Percentiles rank a stretch among this genome's conserved stretches.
These are phyloP conservation scores for Fusarium buxicola DNA, from an alignment of 2,329 filamentous ascomycete genomes.

Conservation along the genomic window DNA sequence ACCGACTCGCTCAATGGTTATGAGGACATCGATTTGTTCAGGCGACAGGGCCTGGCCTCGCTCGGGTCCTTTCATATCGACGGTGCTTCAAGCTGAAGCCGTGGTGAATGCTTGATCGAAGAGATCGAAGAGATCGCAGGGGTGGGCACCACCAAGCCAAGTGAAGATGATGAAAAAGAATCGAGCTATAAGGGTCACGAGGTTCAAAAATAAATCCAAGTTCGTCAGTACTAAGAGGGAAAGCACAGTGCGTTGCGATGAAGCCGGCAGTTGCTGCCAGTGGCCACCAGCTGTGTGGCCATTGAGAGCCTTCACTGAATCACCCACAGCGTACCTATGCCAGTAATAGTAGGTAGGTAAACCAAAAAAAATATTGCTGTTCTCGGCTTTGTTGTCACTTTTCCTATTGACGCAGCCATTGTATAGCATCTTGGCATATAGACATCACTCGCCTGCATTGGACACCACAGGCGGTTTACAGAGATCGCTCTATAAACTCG, in stretches of 20 bases:
- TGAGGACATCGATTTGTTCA: constrained; percentile 57
- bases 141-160: background rate
- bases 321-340: background rate
- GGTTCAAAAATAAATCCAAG: background rate
- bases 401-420: too few species aligned
- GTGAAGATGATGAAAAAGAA: background rate
- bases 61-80: constrained; percentile 32
- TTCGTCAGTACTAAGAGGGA: constrained; percentile 7
- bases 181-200: background rate
- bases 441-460: too few species aligned
- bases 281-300: constrained; percentile 16
- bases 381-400: too few species aligned
- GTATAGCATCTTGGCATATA: too few species aligned
- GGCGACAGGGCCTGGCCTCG: constrained; percentile 44
- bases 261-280: constrained; percentile 35
- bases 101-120: constrained; percentile 5
- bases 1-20: constrained; percentile 64
- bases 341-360: background rate
- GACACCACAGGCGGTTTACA: too few species aligned
- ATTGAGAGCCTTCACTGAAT: constrained; percentile 23
- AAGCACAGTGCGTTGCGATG: constrained; percentile 17
- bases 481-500: too few species aligned
- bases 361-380: too few species aligned
- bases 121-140: background rate
- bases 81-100: constrained; percentile 1